Evolutionary conservation across 176 grass and related monocot species (phyloP).

Genomic region (Oryza rufipogon): DNA sequence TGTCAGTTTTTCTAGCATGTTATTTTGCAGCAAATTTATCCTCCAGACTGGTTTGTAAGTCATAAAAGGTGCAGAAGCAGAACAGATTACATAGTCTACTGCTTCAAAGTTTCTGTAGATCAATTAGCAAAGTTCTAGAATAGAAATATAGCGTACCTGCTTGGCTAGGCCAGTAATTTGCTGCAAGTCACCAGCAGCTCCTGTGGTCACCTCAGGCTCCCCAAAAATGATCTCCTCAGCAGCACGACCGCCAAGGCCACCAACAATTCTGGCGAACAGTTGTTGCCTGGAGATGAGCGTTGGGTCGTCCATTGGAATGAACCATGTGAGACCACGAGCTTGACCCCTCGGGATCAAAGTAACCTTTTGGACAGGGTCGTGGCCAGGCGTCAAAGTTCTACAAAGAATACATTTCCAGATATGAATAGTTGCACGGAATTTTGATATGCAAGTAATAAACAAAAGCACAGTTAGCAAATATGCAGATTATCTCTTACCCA

Average conservation of each 20-base stretch:
- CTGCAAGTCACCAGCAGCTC: slow-evolving; percentile 97
- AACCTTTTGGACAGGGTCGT: slow-evolving; percentile 98
- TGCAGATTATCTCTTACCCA: slow-evolving; percentile 59
- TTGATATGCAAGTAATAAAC: slow-evolving; percentile 4
- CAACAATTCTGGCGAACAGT: slow-evolving; percentile 96
- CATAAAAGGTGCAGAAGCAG: neutral
- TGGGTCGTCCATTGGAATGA: slow-evolving; percentile 95
- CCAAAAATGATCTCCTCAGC: slow-evolving; percentile 97
- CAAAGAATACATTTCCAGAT: neutral
- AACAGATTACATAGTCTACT: neutral
- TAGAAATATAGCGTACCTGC: slow-evolving; percentile 56
- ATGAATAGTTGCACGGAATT: slow-evolving; percentile 5
- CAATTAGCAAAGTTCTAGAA: neutral
- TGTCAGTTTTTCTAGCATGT: neutral
- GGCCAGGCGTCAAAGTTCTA: slow-evolving; percentile 95
- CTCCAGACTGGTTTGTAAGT: neutral
- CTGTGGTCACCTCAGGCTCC: slow-evolving; percentile 96
- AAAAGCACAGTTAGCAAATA: slow-evolving; percentile 26
- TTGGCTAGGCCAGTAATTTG: slow-evolving; percentile 98
- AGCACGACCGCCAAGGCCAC: slow-evolving; percentile 93
- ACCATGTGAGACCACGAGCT: slow-evolving; percentile 98
- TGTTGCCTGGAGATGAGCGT: slow-evolving; percentile 95
- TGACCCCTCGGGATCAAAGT: slow-evolving; percentile 92
- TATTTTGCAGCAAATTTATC: neutral
- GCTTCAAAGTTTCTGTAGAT: neutral